Evolutionary conservation across 345 rosid species (phyloP).

Genomic region (Mercurialis annua): DNA sequence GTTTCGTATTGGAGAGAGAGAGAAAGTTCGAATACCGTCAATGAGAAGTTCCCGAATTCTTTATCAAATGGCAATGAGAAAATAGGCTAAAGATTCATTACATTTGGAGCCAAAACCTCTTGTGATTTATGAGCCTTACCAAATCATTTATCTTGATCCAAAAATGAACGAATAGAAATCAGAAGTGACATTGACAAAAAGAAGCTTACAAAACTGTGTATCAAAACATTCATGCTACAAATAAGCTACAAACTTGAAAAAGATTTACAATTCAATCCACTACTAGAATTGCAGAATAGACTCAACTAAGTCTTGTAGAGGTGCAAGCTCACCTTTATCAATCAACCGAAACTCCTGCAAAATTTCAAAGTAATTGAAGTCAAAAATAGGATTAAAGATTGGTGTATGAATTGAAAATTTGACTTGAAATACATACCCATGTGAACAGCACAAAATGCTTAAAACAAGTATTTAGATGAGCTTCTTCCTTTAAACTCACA

Average conservation of each 20-base stretch:
- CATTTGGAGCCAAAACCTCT: neutral
- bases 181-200: constrained; percentile 1
- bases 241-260: neutral
- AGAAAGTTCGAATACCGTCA: too few species aligned
- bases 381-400: neutral
- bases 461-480: constrained; percentile 75
- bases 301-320: constrained; percentile 55
- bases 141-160: constrained; percentile 1
- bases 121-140: neutral
- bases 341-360: constrained; percentile 64
- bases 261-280: neutral
- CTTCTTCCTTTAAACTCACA: constrained; percentile 66
- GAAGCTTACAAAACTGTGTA: constrained; percentile 14
- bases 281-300: constrained; percentile 52
- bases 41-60: too few species aligned
- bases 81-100: neutral
- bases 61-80: too few species aligned
- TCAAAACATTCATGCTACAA: neutral
- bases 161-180: neutral
- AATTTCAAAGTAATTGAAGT: constrained; percentile 9
- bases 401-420: neutral
- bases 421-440: constrained; percentile 36
- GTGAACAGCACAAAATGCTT: constrained; percentile 66
- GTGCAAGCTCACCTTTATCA: constrained; percentile 59
- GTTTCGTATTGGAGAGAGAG: too few species aligned